phyloP scores from a whole-genome alignment of 139 green algal species.

The Chlorella sp. region DNA sequence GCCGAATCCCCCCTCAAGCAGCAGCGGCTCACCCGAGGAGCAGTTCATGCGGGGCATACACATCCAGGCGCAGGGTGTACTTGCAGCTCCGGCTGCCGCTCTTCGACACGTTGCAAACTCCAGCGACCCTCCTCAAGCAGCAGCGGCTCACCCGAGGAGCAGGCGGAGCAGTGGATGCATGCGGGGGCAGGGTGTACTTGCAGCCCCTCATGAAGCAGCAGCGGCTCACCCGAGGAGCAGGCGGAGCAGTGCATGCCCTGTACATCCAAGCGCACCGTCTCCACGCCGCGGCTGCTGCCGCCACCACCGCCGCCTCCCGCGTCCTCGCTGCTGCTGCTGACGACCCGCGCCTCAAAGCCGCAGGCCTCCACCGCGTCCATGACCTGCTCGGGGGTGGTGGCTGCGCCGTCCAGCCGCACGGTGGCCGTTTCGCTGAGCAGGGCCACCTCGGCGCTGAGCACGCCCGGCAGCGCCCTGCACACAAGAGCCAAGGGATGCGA shows the following conservation, averaged over 20 bases:
- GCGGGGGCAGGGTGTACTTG: no score
- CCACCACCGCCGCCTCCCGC: background rate
- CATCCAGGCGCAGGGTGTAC: conserved; percentile 33
- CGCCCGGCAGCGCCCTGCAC: conserved; percentile 67
- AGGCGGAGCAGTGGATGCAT: conserved; percentile 85
- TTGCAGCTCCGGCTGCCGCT: background rate
- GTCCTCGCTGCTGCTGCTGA: conserved; percentile 20
- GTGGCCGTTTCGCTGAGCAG: conserved; percentile 77
- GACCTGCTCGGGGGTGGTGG: conserved; percentile 40
- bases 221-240: conserved; percentile 55
- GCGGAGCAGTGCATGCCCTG: conserved; percentile 82
- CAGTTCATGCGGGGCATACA: conserved; percentile 81
- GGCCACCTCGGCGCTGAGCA: conserved; percentile 67
- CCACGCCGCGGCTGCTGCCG: background rate
- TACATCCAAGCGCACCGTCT: conserved; percentile 51
- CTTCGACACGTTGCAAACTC: no score
- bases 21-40: conserved; percentile 44
- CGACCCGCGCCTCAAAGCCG: conserved; percentile 77
- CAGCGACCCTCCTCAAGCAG: no score
- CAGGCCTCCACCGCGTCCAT: conserved; percentile 72
- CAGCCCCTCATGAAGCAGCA: no score
- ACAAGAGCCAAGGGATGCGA: no score
- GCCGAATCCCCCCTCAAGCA: no score
- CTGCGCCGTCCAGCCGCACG: conserved; percentile 39
- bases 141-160: background rate